These are phyloP conservation scores for Macrophomina pseudophaseolina DNA, from an alignment of 2,329 filamentous ascomycete species.

Conservation along the genomic window DNA sequence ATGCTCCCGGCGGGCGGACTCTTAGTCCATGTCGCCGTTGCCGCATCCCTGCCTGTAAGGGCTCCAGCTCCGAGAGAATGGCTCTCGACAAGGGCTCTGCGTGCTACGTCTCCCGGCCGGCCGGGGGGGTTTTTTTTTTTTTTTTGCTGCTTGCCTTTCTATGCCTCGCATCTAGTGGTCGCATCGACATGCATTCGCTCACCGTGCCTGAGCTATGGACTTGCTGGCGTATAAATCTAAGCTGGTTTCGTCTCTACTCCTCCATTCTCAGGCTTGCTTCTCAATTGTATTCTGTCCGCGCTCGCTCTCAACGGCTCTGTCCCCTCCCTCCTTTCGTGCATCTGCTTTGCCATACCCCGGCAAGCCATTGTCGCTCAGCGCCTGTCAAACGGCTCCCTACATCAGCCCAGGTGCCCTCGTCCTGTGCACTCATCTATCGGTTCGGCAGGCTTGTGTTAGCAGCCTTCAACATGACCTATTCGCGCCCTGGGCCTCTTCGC, in stretches of 20 bases:
- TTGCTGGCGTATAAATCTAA: constrained; percentile 15
- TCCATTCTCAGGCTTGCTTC: neutral
- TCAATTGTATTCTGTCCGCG: neutral
- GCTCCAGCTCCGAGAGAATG: constrained; percentile 8
- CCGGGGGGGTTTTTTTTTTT: neutral
- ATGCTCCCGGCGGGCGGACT: constrained; percentile 20
- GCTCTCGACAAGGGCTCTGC: constrained; percentile 12
- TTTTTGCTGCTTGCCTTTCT: constrained; percentile 22
- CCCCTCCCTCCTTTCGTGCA: neutral
- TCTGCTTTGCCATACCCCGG: neutral
- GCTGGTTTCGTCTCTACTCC: neutral
- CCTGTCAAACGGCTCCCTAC: constrained; percentile 24
- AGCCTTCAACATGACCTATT: constrained; percentile 7
- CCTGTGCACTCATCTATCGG: neutral
- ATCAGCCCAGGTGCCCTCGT: neutral
- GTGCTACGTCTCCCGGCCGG: constrained; percentile 13
- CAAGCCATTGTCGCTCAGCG: constrained; percentile 23
- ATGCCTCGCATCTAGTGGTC: constrained; percentile 25
- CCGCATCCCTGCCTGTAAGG: constrained; percentile 23
- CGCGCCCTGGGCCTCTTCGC: neutral
- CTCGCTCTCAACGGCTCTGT: neutral
- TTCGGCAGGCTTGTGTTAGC: neutral
- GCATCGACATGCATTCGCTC: constrained; percentile 14
- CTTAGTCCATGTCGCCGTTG: constrained; percentile 21
- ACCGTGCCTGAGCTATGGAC: constrained; percentile 14